Evolutionary conservation across 495 filamentous ascomycete genomes (phyloP).

Genomic region (Friedmanniomyces endolithicus): DNA sequence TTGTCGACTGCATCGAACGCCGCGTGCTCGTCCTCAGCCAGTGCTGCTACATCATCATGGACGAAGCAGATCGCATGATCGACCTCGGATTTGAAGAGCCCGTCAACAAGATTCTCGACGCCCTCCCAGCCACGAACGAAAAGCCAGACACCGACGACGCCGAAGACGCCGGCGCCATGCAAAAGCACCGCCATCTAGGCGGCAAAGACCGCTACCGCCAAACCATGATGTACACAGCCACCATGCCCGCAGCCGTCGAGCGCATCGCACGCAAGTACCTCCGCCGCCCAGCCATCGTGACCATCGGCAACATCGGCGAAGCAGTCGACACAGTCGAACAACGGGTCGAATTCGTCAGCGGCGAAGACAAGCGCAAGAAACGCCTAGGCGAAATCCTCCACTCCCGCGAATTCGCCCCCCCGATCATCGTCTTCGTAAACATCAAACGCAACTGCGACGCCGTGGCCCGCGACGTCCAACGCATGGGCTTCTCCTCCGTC

Average conservation of each 20-base stretch:
- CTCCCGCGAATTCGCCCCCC: slow-evolving; percentile 74
- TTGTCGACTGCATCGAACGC: slow-evolving; percentile 93
- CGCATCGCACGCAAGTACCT: slow-evolving; percentile 95
- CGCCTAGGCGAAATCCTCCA: slow-evolving; percentile 80
- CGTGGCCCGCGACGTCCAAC: slow-evolving; percentile 87
- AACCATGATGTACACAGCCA: slow-evolving; percentile 99
- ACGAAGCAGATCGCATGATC: slow-evolving; percentile 99
- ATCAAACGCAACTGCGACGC: slow-evolving; percentile 99
- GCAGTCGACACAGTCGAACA: slow-evolving; percentile 99
- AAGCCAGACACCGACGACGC: slow-evolving; percentile 94
- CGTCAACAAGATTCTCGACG: slow-evolving; percentile 95
- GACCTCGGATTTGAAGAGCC: slow-evolving; percentile 96
- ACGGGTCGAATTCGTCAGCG: slow-evolving; percentile 80
- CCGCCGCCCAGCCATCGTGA: slow-evolving; percentile 84
- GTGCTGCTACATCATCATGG: slow-evolving; percentile 97
- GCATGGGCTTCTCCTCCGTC: slow-evolving; percentile 81
- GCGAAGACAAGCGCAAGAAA: slow-evolving; percentile 97
- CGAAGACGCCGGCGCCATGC: slow-evolving; percentile 77
- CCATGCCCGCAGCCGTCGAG: slow-evolving; percentile 89
- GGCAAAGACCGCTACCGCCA: slow-evolving; percentile 85
- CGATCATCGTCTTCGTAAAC: slow-evolving; percentile 99
- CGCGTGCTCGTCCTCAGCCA: slow-evolving; percentile 83
- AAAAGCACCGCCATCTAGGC: slow-evolving; percentile 60
- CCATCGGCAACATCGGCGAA: slow-evolving; percentile 86
- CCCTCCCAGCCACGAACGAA: slow-evolving; percentile 86